phyloP scores from a whole-genome alignment of 352 stramenopile species.

The Pythium dissotocum region DNA sequence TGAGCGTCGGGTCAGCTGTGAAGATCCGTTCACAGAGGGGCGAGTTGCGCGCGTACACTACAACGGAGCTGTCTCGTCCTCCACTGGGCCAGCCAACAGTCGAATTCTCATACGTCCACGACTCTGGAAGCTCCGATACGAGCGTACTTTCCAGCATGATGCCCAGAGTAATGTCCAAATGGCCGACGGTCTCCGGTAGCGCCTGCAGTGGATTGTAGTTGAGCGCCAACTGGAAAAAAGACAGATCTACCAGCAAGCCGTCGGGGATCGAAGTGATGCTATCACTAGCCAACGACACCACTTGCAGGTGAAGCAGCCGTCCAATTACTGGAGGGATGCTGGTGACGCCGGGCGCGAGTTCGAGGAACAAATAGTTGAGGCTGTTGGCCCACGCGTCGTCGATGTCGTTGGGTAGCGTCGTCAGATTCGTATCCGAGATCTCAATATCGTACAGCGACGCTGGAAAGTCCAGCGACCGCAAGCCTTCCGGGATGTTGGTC shows the following conservation, averaged over 20 bases:
- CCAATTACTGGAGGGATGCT: not conserved
- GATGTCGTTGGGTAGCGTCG: constrained; percentile 3
- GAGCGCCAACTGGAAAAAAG: constrained; percentile 1
- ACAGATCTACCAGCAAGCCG: not conserved
- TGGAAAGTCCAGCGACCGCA: constrained; percentile 8
- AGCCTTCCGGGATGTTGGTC: not conserved
- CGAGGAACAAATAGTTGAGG: constrained; percentile 2
- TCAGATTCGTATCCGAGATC: constrained; percentile 2
- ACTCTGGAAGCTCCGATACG: not conserved
- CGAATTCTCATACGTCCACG: not conserved
- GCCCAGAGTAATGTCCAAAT: not conserved
- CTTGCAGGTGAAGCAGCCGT: not conserved
- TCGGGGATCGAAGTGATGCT: not conserved
- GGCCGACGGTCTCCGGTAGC: not conserved
- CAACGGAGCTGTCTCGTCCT: not conserved
- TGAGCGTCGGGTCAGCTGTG: not conserved
- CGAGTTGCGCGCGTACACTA: not conserved
- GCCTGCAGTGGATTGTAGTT: not conserved
- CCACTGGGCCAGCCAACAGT: not conserved
- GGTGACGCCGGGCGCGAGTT: constrained; percentile 3
- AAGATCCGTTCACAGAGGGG: not conserved
- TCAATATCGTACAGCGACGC: constrained; percentile 6
- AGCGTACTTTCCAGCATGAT: not conserved
- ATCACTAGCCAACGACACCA: not conserved
- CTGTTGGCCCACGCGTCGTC: not conserved